Evolutionary conservation across 1,139 yeast genomes (phyloP).

Genomic region (Hyphopichia khmerensis): DNA sequence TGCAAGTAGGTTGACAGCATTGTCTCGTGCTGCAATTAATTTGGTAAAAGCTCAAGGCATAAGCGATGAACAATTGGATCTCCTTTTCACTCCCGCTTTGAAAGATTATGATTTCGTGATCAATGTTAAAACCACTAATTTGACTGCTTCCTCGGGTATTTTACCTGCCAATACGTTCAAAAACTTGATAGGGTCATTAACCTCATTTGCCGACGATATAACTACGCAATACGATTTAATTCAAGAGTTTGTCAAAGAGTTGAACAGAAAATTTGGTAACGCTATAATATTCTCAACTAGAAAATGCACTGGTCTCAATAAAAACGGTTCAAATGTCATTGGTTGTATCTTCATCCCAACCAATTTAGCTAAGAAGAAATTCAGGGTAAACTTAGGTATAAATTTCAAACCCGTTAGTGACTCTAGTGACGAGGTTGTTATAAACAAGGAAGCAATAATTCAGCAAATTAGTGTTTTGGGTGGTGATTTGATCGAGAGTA

Average conservation of each 20-base stretch:
- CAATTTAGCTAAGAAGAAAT: constrained; percentile 54
- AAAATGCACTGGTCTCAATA: constrained; percentile 48
- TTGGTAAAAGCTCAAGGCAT: constrained; percentile 48
- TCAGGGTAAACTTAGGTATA: constrained; percentile 77
- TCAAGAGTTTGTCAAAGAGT: constrained; percentile 51
- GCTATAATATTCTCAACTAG: constrained; percentile 61
- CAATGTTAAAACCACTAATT: constrained; percentile 48
- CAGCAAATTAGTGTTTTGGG: constrained; percentile 75
- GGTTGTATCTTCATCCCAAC: constrained; percentile 82
- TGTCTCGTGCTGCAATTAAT: constrained; percentile 72
- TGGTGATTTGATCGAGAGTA: constrained; percentile 55
- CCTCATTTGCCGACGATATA: constrained; percentile 46
- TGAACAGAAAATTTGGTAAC: constrained; percentile 55
- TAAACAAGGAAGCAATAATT: constrained; percentile 74
- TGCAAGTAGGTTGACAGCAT: constrained; percentile 83
- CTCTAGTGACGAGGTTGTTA: constrained; percentile 49
- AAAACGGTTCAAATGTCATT: constrained; percentile 57
- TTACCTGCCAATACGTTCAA: constrained; percentile 58
- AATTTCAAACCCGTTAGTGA: constrained; percentile 65
- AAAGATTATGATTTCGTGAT: constrained; percentile 82
- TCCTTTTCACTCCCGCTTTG: constrained; percentile 76
- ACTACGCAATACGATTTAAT: constrained; percentile 54
- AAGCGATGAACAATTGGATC: constrained; percentile 45
- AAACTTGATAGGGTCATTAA: constrained; percentile 50
- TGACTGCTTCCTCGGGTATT: constrained; percentile 53